A percentile compares a stretch with the other conserved stretches of the same genome.
Conservation (phyloP, 2,329 filamentous ascomycete species). For the Chalara sp. region DNA sequence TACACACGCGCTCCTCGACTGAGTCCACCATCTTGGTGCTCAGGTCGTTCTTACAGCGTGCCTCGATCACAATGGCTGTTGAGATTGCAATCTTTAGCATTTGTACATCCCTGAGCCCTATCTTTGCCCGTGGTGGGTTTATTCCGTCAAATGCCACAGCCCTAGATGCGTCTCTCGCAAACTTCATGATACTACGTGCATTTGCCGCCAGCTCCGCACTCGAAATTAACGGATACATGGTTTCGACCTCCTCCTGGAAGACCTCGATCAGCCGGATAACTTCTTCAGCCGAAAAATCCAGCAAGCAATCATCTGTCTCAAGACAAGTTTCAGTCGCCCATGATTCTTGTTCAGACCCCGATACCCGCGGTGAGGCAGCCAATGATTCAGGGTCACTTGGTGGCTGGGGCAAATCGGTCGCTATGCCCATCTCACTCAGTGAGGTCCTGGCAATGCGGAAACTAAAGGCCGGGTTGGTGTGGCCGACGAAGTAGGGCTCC, state of each 20-base stretch:
- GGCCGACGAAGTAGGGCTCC: too few relatives aligned
- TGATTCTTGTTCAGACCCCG: background rate
- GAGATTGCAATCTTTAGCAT: too few relatives aligned
- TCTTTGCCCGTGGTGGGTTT: too few relatives aligned
- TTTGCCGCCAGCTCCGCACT: background rate
- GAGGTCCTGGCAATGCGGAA: too few relatives aligned
- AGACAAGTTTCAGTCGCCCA: background rate
- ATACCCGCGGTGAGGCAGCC: too few relatives aligned
- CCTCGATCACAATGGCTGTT: too few relatives aligned
- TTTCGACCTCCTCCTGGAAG: background rate
- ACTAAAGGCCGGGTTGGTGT: too few relatives aligned
- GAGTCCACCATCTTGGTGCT: conserved; percentile 27
- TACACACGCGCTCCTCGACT: conserved; percentile 20
- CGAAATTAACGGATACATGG: conserved; percentile 3
- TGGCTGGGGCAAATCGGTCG: too few relatives aligned
- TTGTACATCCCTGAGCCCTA: too few relatives aligned
- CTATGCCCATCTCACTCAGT: too few relatives aligned
- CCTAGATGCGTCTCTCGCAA: background rate
- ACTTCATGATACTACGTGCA: background rate
- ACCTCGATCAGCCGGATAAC: background rate
- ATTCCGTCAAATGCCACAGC: background rate
- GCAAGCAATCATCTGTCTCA: background rate
- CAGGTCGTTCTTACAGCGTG: conserved; percentile 23
- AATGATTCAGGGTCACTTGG: too few relatives aligned
- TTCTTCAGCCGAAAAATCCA: background rate